phyloP scores from a whole-genome alignment of 495 filamentous ascomycete species.

The Penicillium nucicola region DNA sequence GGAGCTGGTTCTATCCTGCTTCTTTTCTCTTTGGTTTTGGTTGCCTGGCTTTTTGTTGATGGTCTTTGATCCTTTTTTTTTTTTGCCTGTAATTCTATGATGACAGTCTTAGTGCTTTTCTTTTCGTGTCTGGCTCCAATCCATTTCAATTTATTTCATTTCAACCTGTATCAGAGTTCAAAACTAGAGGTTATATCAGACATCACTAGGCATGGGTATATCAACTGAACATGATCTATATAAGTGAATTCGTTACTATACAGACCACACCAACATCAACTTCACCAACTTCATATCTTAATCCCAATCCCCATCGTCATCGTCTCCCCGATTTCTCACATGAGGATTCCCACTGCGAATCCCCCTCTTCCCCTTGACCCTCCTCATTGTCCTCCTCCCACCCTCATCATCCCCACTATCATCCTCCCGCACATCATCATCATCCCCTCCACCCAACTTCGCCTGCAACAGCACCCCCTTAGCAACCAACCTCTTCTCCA shows the following conservation, averaged over 20 bases:
- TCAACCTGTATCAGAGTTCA: background rate
- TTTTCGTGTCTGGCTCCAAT: slow-evolving; percentile 16
- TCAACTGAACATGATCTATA: slow-evolving; percentile 5
- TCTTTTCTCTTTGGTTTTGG: slow-evolving; percentile 10
- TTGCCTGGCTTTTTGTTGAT: slow-evolving; percentile 17
- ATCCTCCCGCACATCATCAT: slow-evolving; percentile 28
- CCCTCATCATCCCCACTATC: slow-evolving; percentile 31
- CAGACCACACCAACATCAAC: background rate
- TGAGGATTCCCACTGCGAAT: slow-evolving; percentile 43
- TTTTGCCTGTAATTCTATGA: slow-evolving; percentile 40
- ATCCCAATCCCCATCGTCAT: slow-evolving; percentile 67
- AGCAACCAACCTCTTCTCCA: slow-evolving; percentile 61
- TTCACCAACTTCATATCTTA: slow-evolving; percentile 35
- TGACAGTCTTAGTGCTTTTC: slow-evolving; percentile 33
- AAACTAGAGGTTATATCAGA: background rate
- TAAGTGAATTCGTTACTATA: slow-evolving; percentile 1
- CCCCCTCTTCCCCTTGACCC: slow-evolving; percentile 49
- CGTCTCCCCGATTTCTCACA: slow-evolving; percentile 31
- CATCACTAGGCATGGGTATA: slow-evolving; percentile 1
- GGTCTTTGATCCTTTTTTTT: slow-evolving; percentile 16
- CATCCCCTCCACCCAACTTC: slow-evolving; percentile 47
- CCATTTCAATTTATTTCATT: background rate
- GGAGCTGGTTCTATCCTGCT: slow-evolving; percentile 13
- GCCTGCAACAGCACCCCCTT: slow-evolving; percentile 56
- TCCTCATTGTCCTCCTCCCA: slow-evolving; percentile 21